phyloP scores from a whole-genome alignment of 176 grass and related monocot genomes.

The Carex scoparia region DNA sequence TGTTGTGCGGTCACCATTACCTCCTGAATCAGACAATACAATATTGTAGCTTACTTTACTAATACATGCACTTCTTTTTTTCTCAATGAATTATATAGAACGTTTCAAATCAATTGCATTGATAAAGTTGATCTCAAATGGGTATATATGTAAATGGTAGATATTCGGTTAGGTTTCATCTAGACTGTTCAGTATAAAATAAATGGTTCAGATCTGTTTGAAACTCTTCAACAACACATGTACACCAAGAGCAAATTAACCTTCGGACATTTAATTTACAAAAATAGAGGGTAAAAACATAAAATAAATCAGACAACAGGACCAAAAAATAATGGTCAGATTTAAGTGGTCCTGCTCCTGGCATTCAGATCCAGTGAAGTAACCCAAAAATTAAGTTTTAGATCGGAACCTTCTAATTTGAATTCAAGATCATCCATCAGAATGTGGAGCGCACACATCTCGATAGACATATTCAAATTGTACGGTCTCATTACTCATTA shows the following conservation, averaged over 20 bases:
- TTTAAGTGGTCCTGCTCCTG: neutral
- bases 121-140: too few relatives aligned
- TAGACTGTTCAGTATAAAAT: neutral
- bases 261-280: neutral
- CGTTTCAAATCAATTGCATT: neutral
- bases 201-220: neutral
- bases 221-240: too few relatives aligned
- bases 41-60: neutral
- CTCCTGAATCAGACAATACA: neutral
- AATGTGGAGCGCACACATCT: too few relatives aligned
- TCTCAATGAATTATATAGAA: neutral
- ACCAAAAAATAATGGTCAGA: neutral
- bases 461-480: too few relatives aligned
- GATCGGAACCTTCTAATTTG: too few relatives aligned
- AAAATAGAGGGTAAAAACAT: neutral
- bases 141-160: neutral
- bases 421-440: too few relatives aligned
- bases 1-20: neutral
- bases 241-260: neutral
- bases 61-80: neutral
- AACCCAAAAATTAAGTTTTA: too few relatives aligned
- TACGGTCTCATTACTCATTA: too few relatives aligned
- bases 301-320: neutral
- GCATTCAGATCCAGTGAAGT: too few relatives aligned
- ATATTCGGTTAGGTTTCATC: neutral